Evolutionary conservation across 257 asterid species (phyloP).

Genomic region (Galeopsis tetrahit): DNA sequence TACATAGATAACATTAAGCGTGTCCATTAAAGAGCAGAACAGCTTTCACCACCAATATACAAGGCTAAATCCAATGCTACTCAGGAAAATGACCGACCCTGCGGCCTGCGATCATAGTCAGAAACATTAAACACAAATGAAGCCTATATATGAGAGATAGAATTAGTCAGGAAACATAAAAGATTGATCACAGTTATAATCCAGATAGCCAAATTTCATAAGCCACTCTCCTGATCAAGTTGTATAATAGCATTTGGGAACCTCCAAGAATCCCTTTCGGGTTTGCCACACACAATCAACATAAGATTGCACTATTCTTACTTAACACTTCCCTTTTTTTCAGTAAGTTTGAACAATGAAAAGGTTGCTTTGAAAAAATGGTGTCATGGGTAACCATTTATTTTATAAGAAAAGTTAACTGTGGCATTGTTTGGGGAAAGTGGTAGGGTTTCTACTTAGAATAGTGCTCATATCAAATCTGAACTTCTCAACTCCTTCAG

Average conservation of each 20-base stretch:
- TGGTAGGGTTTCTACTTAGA: background rate
- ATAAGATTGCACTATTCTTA: background rate
- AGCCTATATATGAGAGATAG: slow-evolving; percentile 25
- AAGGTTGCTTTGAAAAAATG: background rate
- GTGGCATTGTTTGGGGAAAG: background rate
- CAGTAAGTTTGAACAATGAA: background rate
- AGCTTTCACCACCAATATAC: slow-evolving; percentile 65
- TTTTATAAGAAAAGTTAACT: background rate
- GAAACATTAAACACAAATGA: slow-evolving; percentile 43
- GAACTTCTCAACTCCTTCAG: background rate
- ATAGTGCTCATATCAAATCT: background rate
- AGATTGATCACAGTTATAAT: slow-evolving; percentile 24
- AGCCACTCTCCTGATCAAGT: slow-evolving; percentile 16
- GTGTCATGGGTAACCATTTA: background rate
- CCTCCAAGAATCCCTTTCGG: background rate
- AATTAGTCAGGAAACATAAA: slow-evolving; percentile 29
- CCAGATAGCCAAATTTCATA: slow-evolving; percentile 26
- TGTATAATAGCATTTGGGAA: slow-evolving; percentile 5
- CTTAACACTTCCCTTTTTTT: background rate
- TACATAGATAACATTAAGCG: slow-evolving; percentile 39
- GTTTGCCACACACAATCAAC: background rate
- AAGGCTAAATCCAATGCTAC: slow-evolving; percentile 63
- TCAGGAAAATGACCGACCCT: slow-evolving; percentile 66
- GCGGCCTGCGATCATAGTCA: slow-evolving; percentile 89
- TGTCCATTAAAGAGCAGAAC: slow-evolving; percentile 49